Evolutionary conservation across 345 rosid genomes (phyloP).

Genomic region (Aurinia saxatilis): DNA sequence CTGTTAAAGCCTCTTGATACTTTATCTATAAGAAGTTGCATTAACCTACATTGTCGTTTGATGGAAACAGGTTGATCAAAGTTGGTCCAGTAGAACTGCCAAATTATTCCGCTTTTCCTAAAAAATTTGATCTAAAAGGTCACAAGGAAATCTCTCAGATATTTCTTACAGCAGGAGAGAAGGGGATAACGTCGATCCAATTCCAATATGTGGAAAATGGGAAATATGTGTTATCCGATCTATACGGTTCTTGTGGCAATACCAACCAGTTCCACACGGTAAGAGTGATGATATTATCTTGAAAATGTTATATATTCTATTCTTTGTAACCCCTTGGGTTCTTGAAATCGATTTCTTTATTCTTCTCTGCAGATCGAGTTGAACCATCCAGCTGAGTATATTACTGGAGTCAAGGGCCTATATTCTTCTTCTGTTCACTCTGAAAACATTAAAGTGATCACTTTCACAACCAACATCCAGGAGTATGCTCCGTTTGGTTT

Average conservation of each 20-base stretch:
- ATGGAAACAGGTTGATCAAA: neutral
- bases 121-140: neutral
- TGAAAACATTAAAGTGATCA: neutral
- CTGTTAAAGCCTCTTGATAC: neutral
- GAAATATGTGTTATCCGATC: neutral
- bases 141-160: conserved; percentile 2
- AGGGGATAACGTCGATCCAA: neutral
- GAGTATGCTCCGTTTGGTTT: conserved; percentile 1
- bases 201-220: neutral
- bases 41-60: neutral
- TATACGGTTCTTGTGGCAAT: neutral
- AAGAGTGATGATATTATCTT: neutral
- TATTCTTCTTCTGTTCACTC: neutral
- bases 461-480: neutral
- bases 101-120: neutral
- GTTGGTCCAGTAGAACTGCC: neutral
- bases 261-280: neutral
- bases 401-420: neutral
- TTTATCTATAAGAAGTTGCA: neutral
- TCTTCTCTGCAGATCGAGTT: conserved; percentile 3
- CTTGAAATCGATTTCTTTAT: neutral
- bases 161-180: neutral
- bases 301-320: neutral
- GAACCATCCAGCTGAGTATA: conserved; percentile 2
- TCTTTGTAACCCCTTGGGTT: neutral